Conservation (phyloP, 441 rosid genomes). For the Raphanus hybrid region DNA sequence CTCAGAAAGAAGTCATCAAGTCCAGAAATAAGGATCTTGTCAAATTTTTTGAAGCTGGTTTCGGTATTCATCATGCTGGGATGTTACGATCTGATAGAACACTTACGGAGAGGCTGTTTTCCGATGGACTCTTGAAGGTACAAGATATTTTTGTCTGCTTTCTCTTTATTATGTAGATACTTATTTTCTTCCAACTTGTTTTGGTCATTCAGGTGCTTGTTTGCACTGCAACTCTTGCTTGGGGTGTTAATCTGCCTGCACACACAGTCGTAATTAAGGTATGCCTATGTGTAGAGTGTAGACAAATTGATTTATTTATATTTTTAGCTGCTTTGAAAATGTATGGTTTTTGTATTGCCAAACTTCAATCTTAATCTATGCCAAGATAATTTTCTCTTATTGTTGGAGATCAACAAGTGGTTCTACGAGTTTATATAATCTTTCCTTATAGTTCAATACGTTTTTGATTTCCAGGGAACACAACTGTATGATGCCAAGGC, state of each 20-base stretch:
- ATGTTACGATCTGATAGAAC: slow-evolving; percentile 96
- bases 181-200: slow-evolving; percentile 29
- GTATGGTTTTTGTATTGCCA: slow-evolving; percentile 6
- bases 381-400: slow-evolving; percentile 17
- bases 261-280: slow-evolving; percentile 99
- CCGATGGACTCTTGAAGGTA: slow-evolving; percentile 94
- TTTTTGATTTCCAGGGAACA: slow-evolving; percentile 71
- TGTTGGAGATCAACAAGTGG: slow-evolving; percentile 22
- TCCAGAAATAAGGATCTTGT: slow-evolving; percentile 97
- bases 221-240: slow-evolving; percentile 99
- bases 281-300: slow-evolving; percentile 35
- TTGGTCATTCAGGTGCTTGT: slow-evolving; percentile 78
- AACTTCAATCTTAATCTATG: slow-evolving; percentile 19
- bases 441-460: slow-evolving; percentile 19
- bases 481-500: slow-evolving; percentile 98
- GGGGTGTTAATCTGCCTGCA: slow-evolving; percentile 99
- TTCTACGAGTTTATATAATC: slow-evolving; percentile 13
- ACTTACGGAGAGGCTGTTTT: slow-evolving; percentile 92
- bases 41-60: slow-evolving; percentile 75
- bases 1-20: slow-evolving; percentile 88
- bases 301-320: not conserved
- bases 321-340: slow-evolving; percentile 25
- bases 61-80: slow-evolving; percentile 98
- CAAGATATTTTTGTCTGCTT: slow-evolving; percentile 39
- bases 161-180: slow-evolving; percentile 23